A percentile compares a stretch with the other conserved stretches of the same genome.
phyloP scores from a whole-genome alignment of 208 protist species.

The Spongospora subterranea region DNA sequence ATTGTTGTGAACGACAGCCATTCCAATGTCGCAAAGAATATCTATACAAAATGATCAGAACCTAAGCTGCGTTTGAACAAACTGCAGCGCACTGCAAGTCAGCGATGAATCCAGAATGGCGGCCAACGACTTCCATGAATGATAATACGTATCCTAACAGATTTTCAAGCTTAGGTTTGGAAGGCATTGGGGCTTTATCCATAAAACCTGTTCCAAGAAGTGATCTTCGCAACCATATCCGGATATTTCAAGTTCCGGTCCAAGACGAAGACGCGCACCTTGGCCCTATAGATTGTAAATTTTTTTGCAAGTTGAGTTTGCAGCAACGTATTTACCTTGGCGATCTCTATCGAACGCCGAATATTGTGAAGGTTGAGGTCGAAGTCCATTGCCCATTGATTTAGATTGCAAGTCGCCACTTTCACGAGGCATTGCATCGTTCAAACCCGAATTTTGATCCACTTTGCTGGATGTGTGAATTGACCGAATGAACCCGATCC shows the following conservation, averaged over 20 bases:
- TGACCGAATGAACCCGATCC: no score
- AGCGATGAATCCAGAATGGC: conserved; percentile 35
- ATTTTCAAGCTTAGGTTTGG: no score
- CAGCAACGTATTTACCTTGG: no score
- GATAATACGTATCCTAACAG: conserved; percentile 78
- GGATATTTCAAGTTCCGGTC: conserved; percentile 75
- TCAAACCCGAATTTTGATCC: no score
- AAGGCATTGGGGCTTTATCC: no score
- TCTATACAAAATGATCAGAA: conserved; percentile 4
- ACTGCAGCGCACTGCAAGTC: conserved; percentile 43
- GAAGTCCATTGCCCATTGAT: conserved; percentile 86
- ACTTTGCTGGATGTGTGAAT: no score
- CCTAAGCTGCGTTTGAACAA: not conserved
- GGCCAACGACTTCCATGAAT: conserved; percentile 69
- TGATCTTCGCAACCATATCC: conserved; percentile 86
- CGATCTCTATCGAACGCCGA: conserved; percentile 70
- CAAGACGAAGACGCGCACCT: conserved; percentile 67
- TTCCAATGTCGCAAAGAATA: conserved; percentile 74
- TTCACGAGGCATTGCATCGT: conserved; percentile 63
- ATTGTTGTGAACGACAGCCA: conserved; percentile 73
- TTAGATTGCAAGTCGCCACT: conserved; percentile 82
- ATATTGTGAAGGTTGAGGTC: conserved; percentile 78
- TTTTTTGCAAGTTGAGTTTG: no score
- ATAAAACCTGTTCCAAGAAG: conserved; percentile 78
- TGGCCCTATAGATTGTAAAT: conserved; percentile 38